Evolutionary conservation across 1,284 basidiomycete genomes (phyloP).

Genomic region (Sphagnurus paluster): DNA sequence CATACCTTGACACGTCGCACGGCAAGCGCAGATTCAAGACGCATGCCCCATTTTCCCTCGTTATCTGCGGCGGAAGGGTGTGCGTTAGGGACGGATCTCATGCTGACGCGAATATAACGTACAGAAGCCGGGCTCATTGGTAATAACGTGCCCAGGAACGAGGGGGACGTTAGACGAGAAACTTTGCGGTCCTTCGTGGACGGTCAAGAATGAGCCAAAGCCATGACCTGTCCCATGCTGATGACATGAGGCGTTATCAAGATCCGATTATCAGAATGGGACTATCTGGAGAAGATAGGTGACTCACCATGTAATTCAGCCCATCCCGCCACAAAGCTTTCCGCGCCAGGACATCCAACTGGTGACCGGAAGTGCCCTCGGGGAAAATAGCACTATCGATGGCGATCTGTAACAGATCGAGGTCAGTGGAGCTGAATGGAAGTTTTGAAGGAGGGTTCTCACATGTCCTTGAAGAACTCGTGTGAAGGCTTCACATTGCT

Average conservation of each 20-base stretch:
- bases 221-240: conserved; percentile 87
- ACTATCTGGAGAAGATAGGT: conserved; percentile 13
- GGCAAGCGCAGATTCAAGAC: conserved; percentile 83
- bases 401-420: conserved; percentile 62
- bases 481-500: conserved; percentile 91
- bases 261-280: conserved; percentile 6
- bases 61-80: conserved; percentile 63
- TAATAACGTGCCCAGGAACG: conserved; percentile 83
- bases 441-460: conserved; percentile 31
- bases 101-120: conserved; percentile 32
- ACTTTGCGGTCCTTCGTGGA: conserved; percentile 76
- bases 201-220: conserved; percentile 78
- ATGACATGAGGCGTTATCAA: conserved; percentile 19
- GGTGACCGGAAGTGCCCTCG: conserved; percentile 78
- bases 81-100: conserved; percentile 16
- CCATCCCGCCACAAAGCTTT: conserved; percentile 89
- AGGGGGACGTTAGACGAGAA: conserved; percentile 70
- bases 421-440: neutral
- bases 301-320: conserved; percentile 72
- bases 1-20: conserved; percentile 70
- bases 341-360: conserved; percentile 84
- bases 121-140: conserved; percentile 88
- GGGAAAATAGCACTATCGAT: conserved; percentile 91
- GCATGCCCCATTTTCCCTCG: conserved; percentile 84
- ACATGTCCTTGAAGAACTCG: conserved; percentile 95